Evolutionary conservation across 345 rosid species (phyloP).

Genomic region (Dovyalis caffra): DNA sequence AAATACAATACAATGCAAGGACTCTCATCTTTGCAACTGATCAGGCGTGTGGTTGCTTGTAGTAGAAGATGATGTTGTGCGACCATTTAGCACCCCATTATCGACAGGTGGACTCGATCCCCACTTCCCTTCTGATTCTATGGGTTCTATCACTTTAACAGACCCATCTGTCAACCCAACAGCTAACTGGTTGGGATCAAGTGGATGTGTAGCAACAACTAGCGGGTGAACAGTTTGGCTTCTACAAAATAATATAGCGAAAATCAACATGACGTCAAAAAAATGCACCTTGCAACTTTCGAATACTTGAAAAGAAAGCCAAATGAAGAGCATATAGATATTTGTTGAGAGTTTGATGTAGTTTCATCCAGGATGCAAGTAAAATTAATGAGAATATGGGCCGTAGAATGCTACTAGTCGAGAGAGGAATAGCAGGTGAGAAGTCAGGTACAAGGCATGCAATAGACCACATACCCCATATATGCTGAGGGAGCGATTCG

Average conservation of each 20-base stretch:
- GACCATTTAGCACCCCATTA: constrained; percentile 59
- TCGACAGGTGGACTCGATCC: constrained; percentile 57
- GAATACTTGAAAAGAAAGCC: neutral
- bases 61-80: constrained; percentile 71
- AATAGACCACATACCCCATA: constrained; percentile 44
- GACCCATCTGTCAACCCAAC: constrained; percentile 68
- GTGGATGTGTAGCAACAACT: constrained; percentile 78
- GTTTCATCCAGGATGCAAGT: neutral
- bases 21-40: constrained; percentile 59
- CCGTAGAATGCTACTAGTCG: neutral
- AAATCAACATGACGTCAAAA: neutral
- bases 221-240: constrained; percentile 61
- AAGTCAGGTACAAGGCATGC: neutral
- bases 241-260: constrained; percentile 28
- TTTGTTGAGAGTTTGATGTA: neutral
- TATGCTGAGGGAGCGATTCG: constrained; percentile 67
- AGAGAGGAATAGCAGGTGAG: too few relatives aligned
- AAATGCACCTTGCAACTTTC: too few relatives aligned
- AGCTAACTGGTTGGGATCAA: constrained; percentile 70
- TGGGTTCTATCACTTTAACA: constrained; percentile 71
- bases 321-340: neutral
- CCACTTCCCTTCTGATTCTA: constrained; percentile 72
- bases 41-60: constrained; percentile 77
- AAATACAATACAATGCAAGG: constrained; percentile 6
- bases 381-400: neutral